Conservation (phyloP, 1,284 basidiomycete species). For the Moniliophthora roreri region DNA sequence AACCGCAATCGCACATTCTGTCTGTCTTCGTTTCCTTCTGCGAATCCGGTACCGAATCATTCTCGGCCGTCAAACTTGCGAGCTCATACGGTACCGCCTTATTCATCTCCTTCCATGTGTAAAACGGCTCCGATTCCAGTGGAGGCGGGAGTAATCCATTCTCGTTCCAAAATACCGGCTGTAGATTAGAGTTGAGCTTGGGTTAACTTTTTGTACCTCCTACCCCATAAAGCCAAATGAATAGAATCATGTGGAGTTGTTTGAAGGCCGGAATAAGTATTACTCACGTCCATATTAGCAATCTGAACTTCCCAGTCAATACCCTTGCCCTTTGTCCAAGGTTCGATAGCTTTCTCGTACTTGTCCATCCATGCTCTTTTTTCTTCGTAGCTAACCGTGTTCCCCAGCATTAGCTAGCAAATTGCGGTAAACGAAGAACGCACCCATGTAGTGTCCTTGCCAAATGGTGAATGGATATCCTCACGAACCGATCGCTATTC, state of each 20-base stretch:
- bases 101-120: slow-evolving; percentile 10
- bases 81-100: slow-evolving; percentile 8
- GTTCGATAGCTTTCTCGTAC: slow-evolving; percentile 13
- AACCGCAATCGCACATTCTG: too few relatives aligned
- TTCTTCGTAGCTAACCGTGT: slow-evolving; percentile 1
- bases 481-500: slow-evolving; percentile 10
- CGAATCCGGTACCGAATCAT: too few relatives aligned
- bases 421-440: too few relatives aligned
- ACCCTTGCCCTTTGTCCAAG: slow-evolving; percentile 15
- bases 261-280: not conserved
- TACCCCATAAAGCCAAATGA: too few relatives aligned
- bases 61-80: not conserved
- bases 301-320: slow-evolving; percentile 16
- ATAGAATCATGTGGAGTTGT: not conserved
- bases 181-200: not conserved
- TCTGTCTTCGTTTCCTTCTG: too few relatives aligned
- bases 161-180: slow-evolving; percentile 14
- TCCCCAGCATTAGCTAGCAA: too few relatives aligned
- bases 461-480: slow-evolving; percentile 20
- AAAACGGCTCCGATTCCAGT: slow-evolving; percentile 3
- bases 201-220: too few relatives aligned
- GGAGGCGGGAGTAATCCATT: slow-evolving; percentile 15
- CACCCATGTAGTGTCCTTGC: slow-evolving; percentile 16
- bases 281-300: slow-evolving; percentile 13
- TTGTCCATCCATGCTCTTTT: slow-evolving; percentile 11